A percentile compares a stretch with the other conserved stretches of the same genome.
Evolutionary conservation across 179 eudicot species (phyloP).

Genomic region (Corrigiola litoralis): DNA sequence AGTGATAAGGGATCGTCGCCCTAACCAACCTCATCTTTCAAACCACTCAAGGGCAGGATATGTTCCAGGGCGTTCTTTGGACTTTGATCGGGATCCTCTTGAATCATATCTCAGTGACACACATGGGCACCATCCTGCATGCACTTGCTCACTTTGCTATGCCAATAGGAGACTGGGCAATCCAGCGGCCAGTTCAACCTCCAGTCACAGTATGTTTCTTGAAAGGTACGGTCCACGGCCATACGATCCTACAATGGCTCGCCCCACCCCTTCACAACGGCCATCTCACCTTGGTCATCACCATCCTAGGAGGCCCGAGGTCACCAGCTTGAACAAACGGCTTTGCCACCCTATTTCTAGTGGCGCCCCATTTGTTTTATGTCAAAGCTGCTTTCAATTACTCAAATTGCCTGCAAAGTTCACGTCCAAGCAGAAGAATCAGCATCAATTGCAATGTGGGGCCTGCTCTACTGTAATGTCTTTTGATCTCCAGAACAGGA

Average conservation of each 20-base stretch:
- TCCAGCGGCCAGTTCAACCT: not conserved
- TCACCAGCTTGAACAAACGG: constrained; percentile 29
- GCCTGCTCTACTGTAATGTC: constrained; percentile 46
- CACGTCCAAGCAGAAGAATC: constrained; percentile 25
- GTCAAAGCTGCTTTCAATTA: constrained; percentile 66
- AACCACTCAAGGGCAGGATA: constrained; percentile 22
- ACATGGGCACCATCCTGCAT: constrained; percentile 42
- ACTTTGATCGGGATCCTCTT: constrained; percentile 27
- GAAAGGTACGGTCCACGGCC: constrained; percentile 25
- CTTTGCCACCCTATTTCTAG: constrained; percentile 56
- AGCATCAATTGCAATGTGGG: constrained; percentile 55
- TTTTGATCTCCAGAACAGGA: constrained; percentile 33
- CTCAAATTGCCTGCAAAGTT: constrained; percentile 54
- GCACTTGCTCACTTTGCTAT: constrained; percentile 49
- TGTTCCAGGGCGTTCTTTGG: constrained; percentile 26
- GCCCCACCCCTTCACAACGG: constrained; percentile 26
- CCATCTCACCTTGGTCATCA: constrained; percentile 24
- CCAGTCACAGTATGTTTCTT: constrained; percentile 23
- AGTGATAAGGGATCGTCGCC: constrained; percentile 18
- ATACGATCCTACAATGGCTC: constrained; percentile 27
- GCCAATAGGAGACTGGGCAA: constrained; percentile 2
- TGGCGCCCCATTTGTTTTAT: constrained; percentile 79
- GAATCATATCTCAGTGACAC: constrained; percentile 25
- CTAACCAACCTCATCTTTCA: constrained; percentile 22
- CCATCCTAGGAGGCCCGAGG: constrained; percentile 31